Evolutionary conservation across 2,329 filamentous ascomycete genomes (phyloP), one percentile per base, ranked within the genome.

Genomic region (Monosporascus sp.): DNA sequence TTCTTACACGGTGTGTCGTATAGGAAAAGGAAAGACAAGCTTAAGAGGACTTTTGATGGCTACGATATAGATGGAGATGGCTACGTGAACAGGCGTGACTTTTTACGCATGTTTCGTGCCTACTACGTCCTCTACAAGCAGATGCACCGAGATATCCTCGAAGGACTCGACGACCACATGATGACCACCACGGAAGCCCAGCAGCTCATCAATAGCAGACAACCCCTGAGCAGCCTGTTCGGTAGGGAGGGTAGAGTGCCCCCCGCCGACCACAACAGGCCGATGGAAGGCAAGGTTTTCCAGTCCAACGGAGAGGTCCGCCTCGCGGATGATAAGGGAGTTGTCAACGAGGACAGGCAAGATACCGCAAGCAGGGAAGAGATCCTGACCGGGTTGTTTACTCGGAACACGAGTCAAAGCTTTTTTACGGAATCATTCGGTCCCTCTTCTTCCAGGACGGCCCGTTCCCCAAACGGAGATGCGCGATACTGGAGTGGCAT

Each of bases 31-130:
- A 84, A 87, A 61, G 84, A 90, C 61, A 85, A 89, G 58, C 77
- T 93, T 43, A 77, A 74, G 53, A 83, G 86, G 55, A 87, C 94
- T 2, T 95, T 97, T 66, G 83, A 90, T 52, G 92, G 91, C 14
- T 97, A 96, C 65, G 94, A 99, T 64, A 83, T 96, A 49, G 90
- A 97, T 63, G 82, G 82, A 1, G 92, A 97, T 71, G 92, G 92
- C 11, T 95, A 82, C 61, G 87, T 97, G 43, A 86, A 87, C 62
- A 82, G 94, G 17, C 86, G 87, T 61, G 93, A 99, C 68, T 95
- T 97, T 63, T 72, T 97, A 34, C 85, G 92, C 52, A 88, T 99
- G 72, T 96, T 97, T 70, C 82, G 90, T 44, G 93, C 93, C 0
- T 96, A 95, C 69, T 97, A 96, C 69, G 86, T 90, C 2, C 82